These are phyloP conservation scores for Rehmannia glutinosa DNA, from an alignment of 257 asterid genomes.

Conservation along the genomic window DNA sequence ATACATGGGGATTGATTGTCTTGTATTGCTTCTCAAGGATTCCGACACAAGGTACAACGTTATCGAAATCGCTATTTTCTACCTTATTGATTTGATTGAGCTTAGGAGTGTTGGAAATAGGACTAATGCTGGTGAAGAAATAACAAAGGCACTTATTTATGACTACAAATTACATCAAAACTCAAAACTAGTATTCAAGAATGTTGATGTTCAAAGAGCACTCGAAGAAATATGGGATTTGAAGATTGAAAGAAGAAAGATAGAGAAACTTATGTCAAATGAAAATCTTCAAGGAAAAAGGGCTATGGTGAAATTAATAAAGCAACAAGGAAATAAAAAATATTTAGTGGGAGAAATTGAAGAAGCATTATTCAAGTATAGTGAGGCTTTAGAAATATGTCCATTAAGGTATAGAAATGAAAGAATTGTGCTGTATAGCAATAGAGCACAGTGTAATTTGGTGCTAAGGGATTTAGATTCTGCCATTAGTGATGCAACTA, in stretches of 20 bases:
- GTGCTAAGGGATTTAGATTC: slow-evolving; percentile 40
- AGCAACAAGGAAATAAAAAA: slow-evolving; percentile 49
- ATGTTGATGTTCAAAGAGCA: slow-evolving; percentile 15
- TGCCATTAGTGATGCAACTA: slow-evolving; percentile 73
- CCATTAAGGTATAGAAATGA: slow-evolving; percentile 52
- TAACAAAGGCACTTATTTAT: slow-evolving; percentile 38
- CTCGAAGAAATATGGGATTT: slow-evolving; percentile 41
- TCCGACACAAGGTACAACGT: slow-evolving; percentile 43
- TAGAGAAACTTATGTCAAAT: slow-evolving; percentile 29
- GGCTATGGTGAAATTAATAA: slow-evolving; percentile 30
- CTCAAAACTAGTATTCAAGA: slow-evolving; percentile 31
- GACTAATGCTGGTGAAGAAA: slow-evolving; percentile 49
- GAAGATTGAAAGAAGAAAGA: slow-evolving; percentile 34
- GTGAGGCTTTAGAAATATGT: slow-evolving; percentile 55
- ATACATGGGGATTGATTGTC: slow-evolving; percentile 81
- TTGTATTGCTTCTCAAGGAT: slow-evolving; percentile 65
- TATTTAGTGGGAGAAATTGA: slow-evolving; percentile 42
- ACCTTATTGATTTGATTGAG: slow-evolving; percentile 63
- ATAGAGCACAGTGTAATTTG: slow-evolving; percentile 58
- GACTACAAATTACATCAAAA: slow-evolving; percentile 23
- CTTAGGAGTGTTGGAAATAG: slow-evolving; percentile 49
- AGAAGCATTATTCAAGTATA: slow-evolving; percentile 50
- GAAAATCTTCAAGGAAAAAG: slow-evolving; percentile 45
- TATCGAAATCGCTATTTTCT: slow-evolving; percentile 22
- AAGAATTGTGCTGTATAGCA: slow-evolving; percentile 53